phyloP scores from a whole-genome alignment of 192 early-diverging fungal species.

The Linnemannia hyalina region DNA sequence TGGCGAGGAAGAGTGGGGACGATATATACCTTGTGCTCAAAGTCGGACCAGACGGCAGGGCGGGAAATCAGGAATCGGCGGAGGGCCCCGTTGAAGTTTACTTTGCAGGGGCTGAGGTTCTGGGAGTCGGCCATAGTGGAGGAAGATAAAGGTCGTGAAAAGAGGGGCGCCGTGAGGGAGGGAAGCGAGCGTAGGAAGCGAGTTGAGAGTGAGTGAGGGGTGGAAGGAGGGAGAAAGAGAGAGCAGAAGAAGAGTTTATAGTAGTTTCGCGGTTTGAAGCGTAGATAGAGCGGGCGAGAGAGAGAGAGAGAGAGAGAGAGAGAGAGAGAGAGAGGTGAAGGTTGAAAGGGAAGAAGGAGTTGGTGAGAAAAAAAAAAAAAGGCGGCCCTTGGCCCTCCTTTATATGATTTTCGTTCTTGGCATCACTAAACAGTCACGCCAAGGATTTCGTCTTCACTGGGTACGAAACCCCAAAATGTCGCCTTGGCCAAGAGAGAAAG shows the following conservation, averaged over 20 bases:
- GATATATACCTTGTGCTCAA: slow-evolving; percentile 46
- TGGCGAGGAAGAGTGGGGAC: neutral
- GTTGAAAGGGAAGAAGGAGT: neutral
- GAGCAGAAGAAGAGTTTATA: neutral
- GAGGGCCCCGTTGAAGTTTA: slow-evolving; percentile 41
- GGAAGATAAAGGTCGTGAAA: neutral
- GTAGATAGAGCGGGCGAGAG: neutral
- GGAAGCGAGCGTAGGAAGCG: slow-evolving; percentile 6
- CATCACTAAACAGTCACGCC: slow-evolving; percentile 2
- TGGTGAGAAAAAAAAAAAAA: neutral
- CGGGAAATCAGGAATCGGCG: slow-evolving; percentile 50
- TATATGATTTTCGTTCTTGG: neutral
- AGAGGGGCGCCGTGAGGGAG: neutral
- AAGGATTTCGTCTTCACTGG: neutral
- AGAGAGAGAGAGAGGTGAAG: neutral
- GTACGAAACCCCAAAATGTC: too few relatives aligned
- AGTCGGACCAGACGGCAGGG: slow-evolving; percentile 47
- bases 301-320: neutral
- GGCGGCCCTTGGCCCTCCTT: neutral
- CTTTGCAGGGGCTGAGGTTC: slow-evolving; percentile 54
- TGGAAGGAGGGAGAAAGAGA: neutral
- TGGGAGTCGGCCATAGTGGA: slow-evolving; percentile 32
- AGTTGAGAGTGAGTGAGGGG: neutral
- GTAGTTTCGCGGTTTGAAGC: neutral
- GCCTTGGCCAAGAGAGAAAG: neutral